Evolutionary conservation across 306 rosid species (phyloP), one percentile per base, ranked within the genome.

Genomic region (Fragaria iinumae): DNA sequence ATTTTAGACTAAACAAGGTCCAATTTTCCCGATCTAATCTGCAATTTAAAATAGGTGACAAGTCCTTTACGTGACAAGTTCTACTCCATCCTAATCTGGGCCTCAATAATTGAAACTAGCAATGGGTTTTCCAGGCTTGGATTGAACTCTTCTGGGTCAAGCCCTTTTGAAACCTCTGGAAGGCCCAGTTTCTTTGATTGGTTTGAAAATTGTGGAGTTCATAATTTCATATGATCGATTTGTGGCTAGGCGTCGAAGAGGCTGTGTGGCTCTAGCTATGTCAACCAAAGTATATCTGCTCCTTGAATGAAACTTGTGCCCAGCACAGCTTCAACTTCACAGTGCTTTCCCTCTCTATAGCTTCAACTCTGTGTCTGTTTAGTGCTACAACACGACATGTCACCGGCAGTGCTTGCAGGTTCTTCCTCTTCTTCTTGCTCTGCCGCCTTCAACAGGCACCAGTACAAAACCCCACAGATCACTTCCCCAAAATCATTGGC

Each of bases 341-440:
- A 3, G 23, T 43, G 29, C 62, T 55, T 71, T 18, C 14, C 32
- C 57, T 21, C 50, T 17, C 2, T 12, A 62, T 12, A 62, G 74
- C 48, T 69, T 52, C 43, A 66, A 9, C 29, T 21, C 49, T 77
- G 43, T 55, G 29, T 34, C 81, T 71, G 36, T 47, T 67, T 10
- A 55, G 72, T 62, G 71, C 34, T 34, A 18, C 76, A 52, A 73
- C 71, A 60, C 59, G 52, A 29, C 32, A 93, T 93, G 95, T 88
- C 98, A 45, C 66, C 79, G 6, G 82, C 88, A 39, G 86, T 87
- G 84, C 88, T 87, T 66, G 93, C 90, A 36, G 86, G 89, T 34
- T 80, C 93, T 34, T 80, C 93, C 5, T 85, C 97, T 56, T 82
- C 89, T 21, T 84, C 91, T 47, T 84, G 76, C 76, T 80, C 87